Conservation (phyloP, 371 early-diverging fungal species). For the Mortierella sp. region DNA sequence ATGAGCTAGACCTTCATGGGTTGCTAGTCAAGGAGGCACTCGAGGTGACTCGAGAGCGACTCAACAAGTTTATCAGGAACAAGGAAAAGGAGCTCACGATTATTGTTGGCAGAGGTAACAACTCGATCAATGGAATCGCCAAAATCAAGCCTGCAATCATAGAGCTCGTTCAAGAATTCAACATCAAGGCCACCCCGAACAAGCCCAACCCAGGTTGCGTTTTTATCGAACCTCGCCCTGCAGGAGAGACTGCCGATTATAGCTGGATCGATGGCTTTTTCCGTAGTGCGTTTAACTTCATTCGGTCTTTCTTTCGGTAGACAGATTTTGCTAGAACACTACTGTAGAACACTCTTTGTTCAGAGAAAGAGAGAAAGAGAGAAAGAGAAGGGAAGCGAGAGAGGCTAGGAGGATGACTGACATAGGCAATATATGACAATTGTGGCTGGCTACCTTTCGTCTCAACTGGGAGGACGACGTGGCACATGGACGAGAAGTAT, state of each 20-base stretch:
- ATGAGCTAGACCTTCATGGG: constrained; percentile 71
- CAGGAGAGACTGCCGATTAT: constrained; percentile 15
- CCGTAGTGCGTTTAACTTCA: background rate
- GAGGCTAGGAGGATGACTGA: no score
- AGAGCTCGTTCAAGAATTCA: constrained; percentile 62
- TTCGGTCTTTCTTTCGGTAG: constrained; percentile 2
- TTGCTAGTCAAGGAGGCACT: constrained; percentile 68
- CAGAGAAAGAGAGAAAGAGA: no score
- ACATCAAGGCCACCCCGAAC: constrained; percentile 64
- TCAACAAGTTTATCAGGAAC: constrained; percentile 57
- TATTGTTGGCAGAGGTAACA: constrained; percentile 72
- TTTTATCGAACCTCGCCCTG: constrained; percentile 55
- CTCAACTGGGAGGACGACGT: no score
- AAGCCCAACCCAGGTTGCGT: constrained; percentile 72
- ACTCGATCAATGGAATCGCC: constrained; percentile 65
- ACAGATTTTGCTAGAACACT: no score
- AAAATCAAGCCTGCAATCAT: constrained; percentile 71
- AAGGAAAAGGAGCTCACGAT: constrained; percentile 59
- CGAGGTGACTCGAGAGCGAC: constrained; percentile 61
- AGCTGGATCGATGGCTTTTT: constrained; percentile 44
- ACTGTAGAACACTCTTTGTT: no score
- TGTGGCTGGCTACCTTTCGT: no score
- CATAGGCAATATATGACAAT: no score
- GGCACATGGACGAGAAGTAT: no score
- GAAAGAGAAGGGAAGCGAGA: no score